Base-by-base conservation (phyloP, 2,329 filamentous ascomycete species). In the Nectriaceae sp. region DNA sequence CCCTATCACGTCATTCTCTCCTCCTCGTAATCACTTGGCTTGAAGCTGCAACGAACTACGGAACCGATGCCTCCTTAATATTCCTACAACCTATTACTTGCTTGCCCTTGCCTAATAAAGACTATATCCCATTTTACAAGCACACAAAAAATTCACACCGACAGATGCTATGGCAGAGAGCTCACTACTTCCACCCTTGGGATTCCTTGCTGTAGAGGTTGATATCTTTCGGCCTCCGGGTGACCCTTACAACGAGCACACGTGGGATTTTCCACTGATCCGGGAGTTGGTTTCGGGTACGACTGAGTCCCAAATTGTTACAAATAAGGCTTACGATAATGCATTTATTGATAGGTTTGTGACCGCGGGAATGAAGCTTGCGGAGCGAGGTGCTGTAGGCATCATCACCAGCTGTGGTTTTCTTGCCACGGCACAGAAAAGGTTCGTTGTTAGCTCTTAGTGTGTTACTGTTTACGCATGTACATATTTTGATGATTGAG, bases 351-450 rank as follows among this genome's bases (percentile, higher is more conserved):
- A 67, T 20, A 54, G 60, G 1, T 71, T 72, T 40, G 67, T 71
- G 5, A 56, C 57, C 20, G 65, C 70, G 1, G 66, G 67, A 3
- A 42, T 59, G 40, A 65, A 52, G 29, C 60, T 72, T 2, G 63
- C 63, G 4, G 56, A 66, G 11, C 55, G 59, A 38, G 70, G 70
- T 1, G 61, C 61, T 18, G 61, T 71, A 3, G 68, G 68, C 20
- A 65, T 71, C 40, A 65, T 71, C 26, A 71, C 70, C 2, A 71
- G 69, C 55, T 72, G 70, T 42, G 70, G 70, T 2, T 72, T 72
- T 44, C 55, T 71, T 5, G 69, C 69, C 16, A 63, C 69, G 59
- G 65, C 65, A 1, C 69, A 71, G 41, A 53, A 55, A 5, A 53
- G 55, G 67, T 69, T 51, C 43, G 52, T 50, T 2, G 15, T 11